Percentiles rank a stretch among this genome's conserved stretches.
phyloP scores from a whole-genome alignment of 228 moss, liverwort and hornwort genomes.

The Sphagnum magellanicum region DNA sequence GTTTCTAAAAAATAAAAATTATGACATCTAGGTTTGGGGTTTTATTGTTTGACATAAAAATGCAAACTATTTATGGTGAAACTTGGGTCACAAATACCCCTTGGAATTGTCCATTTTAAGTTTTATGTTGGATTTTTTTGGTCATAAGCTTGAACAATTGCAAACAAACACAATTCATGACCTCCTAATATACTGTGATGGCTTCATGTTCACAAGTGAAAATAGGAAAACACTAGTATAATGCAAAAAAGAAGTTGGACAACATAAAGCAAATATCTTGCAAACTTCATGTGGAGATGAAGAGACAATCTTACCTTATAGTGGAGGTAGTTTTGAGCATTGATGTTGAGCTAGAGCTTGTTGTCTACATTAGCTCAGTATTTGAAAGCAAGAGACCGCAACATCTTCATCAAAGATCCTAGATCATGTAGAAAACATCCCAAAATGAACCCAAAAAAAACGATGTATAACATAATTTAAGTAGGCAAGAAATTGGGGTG shows the following conservation, averaged over 20 bases:
- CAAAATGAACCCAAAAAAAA: too few species aligned
- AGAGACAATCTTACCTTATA: slow-evolving; percentile 49
- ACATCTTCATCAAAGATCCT: not conserved
- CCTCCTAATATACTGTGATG: too few species aligned
- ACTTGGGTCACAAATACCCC: slow-evolving; percentile 74
- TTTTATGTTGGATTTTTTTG: slow-evolving; percentile 79
- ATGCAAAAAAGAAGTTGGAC: too few species aligned
- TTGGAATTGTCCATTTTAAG: slow-evolving; percentile 74
- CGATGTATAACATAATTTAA: not conserved
- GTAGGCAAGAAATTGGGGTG: not conserved
- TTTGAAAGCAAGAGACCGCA: slow-evolving; percentile 17
- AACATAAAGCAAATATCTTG: too few species aligned
- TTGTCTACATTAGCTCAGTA: slow-evolving; percentile 53
- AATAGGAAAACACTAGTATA: too few species aligned
- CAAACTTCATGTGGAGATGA: not conserved
- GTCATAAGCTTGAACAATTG: slow-evolving; percentile 57
- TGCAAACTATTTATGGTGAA: slow-evolving; percentile 43
- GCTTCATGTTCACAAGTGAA: not conserved
- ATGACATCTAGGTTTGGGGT: too few species aligned
- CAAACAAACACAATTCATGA: too few species aligned
- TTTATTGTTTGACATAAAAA: too few species aligned
- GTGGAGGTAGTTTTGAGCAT: slow-evolving; percentile 90
- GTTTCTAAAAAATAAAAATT: too few species aligned
- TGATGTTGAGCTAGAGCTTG: slow-evolving; percentile 47
- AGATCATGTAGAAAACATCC: not conserved